Evolutionary conservation across 75 land plant genomes (phyloP).

Genomic region (Pinus taeda): DNA sequence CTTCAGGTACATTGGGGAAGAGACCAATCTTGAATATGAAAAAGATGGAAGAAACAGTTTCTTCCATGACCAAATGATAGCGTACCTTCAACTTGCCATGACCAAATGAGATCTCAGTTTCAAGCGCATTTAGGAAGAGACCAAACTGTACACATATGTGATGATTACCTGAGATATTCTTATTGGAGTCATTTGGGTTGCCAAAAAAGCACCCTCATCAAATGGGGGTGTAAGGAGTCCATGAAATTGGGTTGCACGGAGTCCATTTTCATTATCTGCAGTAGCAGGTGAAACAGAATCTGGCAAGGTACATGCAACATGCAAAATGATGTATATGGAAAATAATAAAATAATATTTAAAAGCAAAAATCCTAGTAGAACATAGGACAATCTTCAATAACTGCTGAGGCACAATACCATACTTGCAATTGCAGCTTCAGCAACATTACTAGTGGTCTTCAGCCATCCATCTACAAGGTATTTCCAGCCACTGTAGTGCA

Average conservation of each 20-base stretch:
- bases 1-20: no score
- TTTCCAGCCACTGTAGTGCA: conserved; percentile 71
- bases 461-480: conserved; percentile 71
- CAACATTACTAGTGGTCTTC: conserved; percentile 35
- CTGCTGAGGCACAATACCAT: not conserved
- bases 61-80: no score
- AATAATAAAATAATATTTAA: not conserved
- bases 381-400: not conserved
- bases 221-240: conserved; percentile 79
- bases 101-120: no score
- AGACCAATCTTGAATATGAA: no score
- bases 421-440: conserved; percentile 46
- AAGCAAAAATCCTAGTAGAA: not conserved
- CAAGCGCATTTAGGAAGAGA: no score
- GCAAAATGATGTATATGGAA: not conserved
- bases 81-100: no score
- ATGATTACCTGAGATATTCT: conserved; percentile 32
- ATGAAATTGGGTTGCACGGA: no score
- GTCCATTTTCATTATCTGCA: conserved; percentile 56
- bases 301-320: conserved; percentile 27
- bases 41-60: no score
- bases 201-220: conserved; percentile 62
- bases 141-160: no score
- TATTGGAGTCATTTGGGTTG: conserved; percentile 38
- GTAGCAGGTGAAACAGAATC: conserved; percentile 43